phyloP scores from a whole-genome alignment of 257 asterid genomes.

The Forsythia suspensa region DNA sequence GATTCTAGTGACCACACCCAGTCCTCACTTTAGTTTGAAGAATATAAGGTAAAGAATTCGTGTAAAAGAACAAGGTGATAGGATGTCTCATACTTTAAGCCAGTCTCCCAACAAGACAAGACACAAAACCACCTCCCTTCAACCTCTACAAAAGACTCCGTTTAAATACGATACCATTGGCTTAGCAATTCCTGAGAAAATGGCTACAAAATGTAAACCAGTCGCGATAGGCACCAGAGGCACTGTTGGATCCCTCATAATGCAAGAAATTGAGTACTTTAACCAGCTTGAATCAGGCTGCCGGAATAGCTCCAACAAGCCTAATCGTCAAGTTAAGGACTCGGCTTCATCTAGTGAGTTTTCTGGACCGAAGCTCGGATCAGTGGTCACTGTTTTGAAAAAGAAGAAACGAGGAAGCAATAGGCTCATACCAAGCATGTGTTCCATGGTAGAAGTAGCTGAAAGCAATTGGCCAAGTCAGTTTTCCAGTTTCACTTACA shows the following conservation, averaged over 20 bases:
- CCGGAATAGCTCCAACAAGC: constrained; percentile 31
- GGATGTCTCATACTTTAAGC: constrained; percentile 29
- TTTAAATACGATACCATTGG: neutral
- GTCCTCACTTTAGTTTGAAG: constrained; percentile 19
- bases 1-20: constrained; percentile 38
- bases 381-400: constrained; percentile 11
- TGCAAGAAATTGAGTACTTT: constrained; percentile 48
- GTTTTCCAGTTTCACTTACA: constrained; percentile 31
- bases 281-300: constrained; percentile 22
- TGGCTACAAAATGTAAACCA: neutral
- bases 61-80: constrained; percentile 15
- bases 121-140: constrained; percentile 19
- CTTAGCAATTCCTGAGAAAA: neutral
- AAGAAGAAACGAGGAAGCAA: constrained; percentile 39
- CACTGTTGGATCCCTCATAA: constrained; percentile 48
- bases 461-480: constrained; percentile 13
- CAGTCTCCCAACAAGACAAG: constrained; percentile 39
- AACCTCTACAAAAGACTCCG: neutral
- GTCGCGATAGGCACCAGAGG: constrained; percentile 51
- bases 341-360: constrained; percentile 16
- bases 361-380: constrained; percentile 25
- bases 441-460: constrained; percentile 39
- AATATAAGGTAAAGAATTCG: constrained; percentile 16
- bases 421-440: constrained; percentile 37
- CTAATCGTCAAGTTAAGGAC: constrained; percentile 19